Evolutionary conservation across 257 asterid genomes (phyloP).

Genomic region (Pogostemon cablin): DNA sequence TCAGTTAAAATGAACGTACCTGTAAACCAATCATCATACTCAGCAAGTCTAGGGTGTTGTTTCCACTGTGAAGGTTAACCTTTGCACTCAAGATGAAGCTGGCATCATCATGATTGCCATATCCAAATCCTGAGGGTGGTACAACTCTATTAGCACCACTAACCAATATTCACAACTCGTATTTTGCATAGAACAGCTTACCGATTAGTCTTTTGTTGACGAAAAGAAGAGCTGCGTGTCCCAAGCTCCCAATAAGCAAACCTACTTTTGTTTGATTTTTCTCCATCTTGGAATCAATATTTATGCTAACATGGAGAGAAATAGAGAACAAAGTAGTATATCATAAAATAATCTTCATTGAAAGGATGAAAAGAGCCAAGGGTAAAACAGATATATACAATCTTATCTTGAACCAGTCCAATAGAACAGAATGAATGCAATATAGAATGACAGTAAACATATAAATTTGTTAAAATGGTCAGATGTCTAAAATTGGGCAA

Average conservation of each 20-base stretch:
- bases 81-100: conserved; percentile 49
- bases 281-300: conserved; percentile 39
- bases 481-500: neutral
- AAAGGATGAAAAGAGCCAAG: neutral
- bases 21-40: conserved; percentile 83
- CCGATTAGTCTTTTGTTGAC: conserved; percentile 66
- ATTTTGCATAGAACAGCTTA: conserved; percentile 33
- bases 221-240: conserved; percentile 81
- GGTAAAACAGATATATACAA: neutral
- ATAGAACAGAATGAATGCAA: neutral
- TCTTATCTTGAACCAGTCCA: neutral
- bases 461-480: neutral
- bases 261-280: conserved; percentile 40
- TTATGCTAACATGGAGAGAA: conserved; percentile 48
- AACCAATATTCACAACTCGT: neutral
- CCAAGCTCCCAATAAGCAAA: conserved; percentile 60
- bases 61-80: conserved; percentile 55
- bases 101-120: conserved; percentile 71
- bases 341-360: neutral
- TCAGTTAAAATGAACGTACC: conserved; percentile 35
- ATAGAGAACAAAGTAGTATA: conserved; percentile 12
- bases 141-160: neutral
- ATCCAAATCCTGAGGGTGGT: conserved; percentile 54
- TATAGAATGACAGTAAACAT: neutral
- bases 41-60: conserved; percentile 59